These are phyloP conservation scores for Holtermanniella nyarrowii DNA, from an alignment of 768 basidiomycete genomes.

Conservation along the genomic window DNA sequence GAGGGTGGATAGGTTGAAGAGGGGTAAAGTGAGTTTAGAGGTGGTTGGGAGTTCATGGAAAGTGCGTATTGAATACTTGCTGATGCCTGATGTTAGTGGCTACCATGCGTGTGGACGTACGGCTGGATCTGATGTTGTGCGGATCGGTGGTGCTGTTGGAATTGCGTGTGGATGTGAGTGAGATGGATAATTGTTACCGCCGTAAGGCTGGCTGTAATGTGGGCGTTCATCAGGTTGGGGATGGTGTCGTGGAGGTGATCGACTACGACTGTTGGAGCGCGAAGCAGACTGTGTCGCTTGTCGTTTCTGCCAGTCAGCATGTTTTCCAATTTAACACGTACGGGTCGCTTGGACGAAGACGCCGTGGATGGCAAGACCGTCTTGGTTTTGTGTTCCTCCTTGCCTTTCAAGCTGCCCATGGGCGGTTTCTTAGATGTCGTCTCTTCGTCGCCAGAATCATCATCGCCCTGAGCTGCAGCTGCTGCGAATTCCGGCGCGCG, in stretches of 20 bases:
- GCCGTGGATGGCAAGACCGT: background rate
- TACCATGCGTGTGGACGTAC: background rate
- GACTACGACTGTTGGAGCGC: no score
- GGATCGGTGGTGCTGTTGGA: background rate
- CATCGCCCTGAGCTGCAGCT: slow-evolving; percentile 31
- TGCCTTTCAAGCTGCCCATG: background rate
- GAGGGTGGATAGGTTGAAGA: background rate
- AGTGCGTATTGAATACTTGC: background rate
- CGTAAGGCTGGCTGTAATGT: no score
- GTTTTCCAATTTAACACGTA: no score
- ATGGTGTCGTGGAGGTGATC: no score
- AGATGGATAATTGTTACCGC: no score
- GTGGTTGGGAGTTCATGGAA: background rate
- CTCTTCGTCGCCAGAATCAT: slow-evolving; percentile 35
- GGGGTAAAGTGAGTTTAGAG: background rate
- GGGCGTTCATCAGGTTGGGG: no score
- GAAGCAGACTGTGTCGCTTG: no score
- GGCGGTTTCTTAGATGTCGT: background rate
- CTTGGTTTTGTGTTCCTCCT: background rate
- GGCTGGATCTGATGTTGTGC: background rate
- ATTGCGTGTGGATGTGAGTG: background rate
- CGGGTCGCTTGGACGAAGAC: no score
- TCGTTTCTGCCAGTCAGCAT: no score
- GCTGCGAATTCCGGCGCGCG: slow-evolving; percentile 37
- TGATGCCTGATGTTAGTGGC: background rate